These are phyloP conservation scores for Apiotrichum gamsii DNA, from an alignment of 1,284 basidiomycete genomes.

Conservation along the genomic window DNA sequence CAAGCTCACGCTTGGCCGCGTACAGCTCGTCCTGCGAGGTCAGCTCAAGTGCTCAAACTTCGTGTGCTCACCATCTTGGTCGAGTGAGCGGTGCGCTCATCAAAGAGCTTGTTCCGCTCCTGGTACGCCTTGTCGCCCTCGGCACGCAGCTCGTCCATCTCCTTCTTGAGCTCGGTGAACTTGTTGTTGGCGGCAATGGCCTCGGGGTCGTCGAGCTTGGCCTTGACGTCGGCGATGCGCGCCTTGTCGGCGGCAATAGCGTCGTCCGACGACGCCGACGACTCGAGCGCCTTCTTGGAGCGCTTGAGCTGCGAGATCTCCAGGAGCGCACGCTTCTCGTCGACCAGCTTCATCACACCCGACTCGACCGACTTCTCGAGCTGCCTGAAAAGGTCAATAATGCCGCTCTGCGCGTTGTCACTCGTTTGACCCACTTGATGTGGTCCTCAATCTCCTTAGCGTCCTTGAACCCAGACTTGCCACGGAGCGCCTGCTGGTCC, in stretches of 20 bases:
- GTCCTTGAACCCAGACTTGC: conserved; percentile 77
- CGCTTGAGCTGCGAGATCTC: conserved; percentile 75
- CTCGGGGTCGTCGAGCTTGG: conserved; percentile 86
- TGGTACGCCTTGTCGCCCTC: conserved; percentile 80
- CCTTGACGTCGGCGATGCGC: conserved; percentile 71
- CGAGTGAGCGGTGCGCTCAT: conserved; percentile 75
- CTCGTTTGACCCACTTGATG: conserved; percentile 70
- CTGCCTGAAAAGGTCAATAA: conserved; percentile 8
- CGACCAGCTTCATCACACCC: conserved; percentile 84
- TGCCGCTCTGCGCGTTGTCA: too few species aligned
- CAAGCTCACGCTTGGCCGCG: conserved; percentile 69
- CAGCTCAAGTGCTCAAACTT: not conserved
- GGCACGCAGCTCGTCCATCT: conserved; percentile 80
- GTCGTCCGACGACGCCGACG: conserved; percentile 76
- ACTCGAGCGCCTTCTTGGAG: conserved; percentile 66
- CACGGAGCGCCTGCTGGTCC: conserved; percentile 74
- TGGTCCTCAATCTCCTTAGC: conserved; percentile 82
- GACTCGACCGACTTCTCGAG: conserved; percentile 86
- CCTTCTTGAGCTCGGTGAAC: conserved; percentile 74
- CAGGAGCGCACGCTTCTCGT: conserved; percentile 88
- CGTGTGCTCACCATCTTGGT: conserved; percentile 51
- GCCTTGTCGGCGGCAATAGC: conserved; percentile 74
- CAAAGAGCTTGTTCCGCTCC: conserved; percentile 73
- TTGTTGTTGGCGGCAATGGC: conserved; percentile 73
- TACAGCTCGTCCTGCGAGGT: conserved; percentile 59